Evolutionary conservation across 192 early-diverging fungal species (phyloP), one percentile per base, ranked within the genome.

Genomic region (Umbelopsis vinacea): DNA sequence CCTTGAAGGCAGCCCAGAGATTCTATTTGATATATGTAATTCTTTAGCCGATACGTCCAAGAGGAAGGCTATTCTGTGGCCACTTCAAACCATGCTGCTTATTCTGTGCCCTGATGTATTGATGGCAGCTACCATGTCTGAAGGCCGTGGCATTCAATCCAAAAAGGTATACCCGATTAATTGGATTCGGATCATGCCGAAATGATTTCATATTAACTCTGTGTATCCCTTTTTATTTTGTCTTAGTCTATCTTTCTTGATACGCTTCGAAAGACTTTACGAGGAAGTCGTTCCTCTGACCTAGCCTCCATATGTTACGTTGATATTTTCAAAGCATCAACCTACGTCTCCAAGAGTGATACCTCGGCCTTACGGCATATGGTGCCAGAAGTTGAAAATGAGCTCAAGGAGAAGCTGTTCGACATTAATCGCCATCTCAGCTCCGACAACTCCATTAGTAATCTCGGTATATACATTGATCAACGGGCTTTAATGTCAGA

Each of bases 21-120:
- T 87, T 53, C 77, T 95, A 24, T 95, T 95, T 75, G 89, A 93
- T 69, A 89, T 88, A 22, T 88, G 92, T 50, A 74, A 79, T 48
- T 74, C 73, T 17, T 72, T 94, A 38, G 90, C 92, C 24, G 88
- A 86, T 54, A 84, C 85, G 38, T 69, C 84, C 12, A 84, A 87
- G 55, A 85, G 91, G 19, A 86, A 91, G 57, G 81, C 89, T 35
- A 82, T 91, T 6, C 92, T 92, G 69, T 96, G 95, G 93, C 96
- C 96, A 24, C 84, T 95, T 43, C 91, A 93, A 81, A 92, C 91
- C 0, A 87, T 95, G 88, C 85, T 98, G 14, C 80, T 97, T 37
- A 82, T 89, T 63, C 79, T 98, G 21, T 96, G 95, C 74, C 96
- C 96, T 0, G 96, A 98, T 72, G 83, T 92, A 63, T 80, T 86